These are phyloP conservation scores for Talaromyces islandicus DNA, from an alignment of 2,329 filamentous ascomycete genomes.

Conservation along the genomic window DNA sequence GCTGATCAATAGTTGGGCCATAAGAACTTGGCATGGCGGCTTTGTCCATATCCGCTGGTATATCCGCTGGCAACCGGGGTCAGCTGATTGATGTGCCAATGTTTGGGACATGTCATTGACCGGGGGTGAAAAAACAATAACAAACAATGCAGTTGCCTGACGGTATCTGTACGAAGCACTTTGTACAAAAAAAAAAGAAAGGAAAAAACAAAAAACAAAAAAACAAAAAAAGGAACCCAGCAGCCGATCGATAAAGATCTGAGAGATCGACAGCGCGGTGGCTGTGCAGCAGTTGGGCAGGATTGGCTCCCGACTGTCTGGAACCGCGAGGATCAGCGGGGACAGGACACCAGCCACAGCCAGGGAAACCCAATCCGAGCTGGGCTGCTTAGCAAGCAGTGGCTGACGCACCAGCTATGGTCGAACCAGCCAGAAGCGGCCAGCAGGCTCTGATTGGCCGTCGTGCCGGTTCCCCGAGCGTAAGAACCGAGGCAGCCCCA, in stretches of 20 bases:
- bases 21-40: neutral
- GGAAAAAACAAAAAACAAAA: too few species aligned
- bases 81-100: neutral
- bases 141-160: neutral
- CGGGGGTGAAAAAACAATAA: neutral
- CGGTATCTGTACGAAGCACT: neutral
- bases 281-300: neutral
- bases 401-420: neutral
- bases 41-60: neutral
- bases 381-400: neutral
- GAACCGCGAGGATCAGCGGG: neutral
- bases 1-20: neutral
- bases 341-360: neutral
- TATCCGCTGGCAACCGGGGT: neutral
- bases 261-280: slow-evolving; percentile 1
- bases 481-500: neutral
- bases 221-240: neutral
- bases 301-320: slow-evolving; percentile 4
- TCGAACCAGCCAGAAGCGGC: neutral
- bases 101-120: neutral
- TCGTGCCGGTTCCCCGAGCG: neutral
- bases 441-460: neutral
- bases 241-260: neutral
- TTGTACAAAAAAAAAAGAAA: neutral
- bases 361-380: too few species aligned